These are phyloP conservation scores for Eimeria praecox DNA, from an alignment of 169 alveolate genomes.

Conservation along the genomic window DNA sequence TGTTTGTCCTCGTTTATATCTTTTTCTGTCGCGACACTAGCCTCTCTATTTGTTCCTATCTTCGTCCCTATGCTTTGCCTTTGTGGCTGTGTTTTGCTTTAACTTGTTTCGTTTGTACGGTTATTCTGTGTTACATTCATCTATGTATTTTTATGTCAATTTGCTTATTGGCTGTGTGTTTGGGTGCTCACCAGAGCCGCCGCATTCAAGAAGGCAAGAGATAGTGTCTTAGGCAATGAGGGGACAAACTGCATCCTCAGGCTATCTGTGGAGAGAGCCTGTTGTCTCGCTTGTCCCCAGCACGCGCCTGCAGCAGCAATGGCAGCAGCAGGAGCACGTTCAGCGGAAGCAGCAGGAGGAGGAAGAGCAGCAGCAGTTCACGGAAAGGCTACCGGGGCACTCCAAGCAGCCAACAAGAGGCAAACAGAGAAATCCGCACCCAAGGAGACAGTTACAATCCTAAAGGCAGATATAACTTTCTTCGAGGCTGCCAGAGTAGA, in stretches of 20 bases:
- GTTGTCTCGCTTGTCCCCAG: constrained; percentile 19
- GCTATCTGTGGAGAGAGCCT: constrained; percentile 27
- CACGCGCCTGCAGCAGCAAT: constrained; percentile 23
- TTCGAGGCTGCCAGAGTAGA: constrained; percentile 56
- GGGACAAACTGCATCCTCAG: constrained; percentile 44
- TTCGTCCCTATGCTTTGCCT: not conserved
- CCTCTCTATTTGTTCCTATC: not conserved
- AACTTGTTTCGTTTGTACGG: not conserved
- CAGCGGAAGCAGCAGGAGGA: too few species aligned
- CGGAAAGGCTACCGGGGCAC: not conserved
- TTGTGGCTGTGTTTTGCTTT: not conserved
- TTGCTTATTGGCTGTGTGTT: not conserved
- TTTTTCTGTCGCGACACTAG: not conserved
- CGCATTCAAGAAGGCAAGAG: constrained; percentile 59
- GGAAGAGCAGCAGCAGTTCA: not conserved
- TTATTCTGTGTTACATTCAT: not conserved
- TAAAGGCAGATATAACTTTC: constrained; percentile 24
- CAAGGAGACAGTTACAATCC: not conserved
- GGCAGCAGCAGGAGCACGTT: constrained; percentile 1
- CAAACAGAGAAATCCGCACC: not conserved
- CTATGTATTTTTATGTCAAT: not conserved
- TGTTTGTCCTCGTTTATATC: not conserved
- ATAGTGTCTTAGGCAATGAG: not conserved
- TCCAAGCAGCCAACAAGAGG: not conserved
- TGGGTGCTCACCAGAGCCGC: not conserved